Base-by-base conservation (phyloP, 2,329 filamentous ascomycete species). In the Corniculantispora saksenae region DNA sequence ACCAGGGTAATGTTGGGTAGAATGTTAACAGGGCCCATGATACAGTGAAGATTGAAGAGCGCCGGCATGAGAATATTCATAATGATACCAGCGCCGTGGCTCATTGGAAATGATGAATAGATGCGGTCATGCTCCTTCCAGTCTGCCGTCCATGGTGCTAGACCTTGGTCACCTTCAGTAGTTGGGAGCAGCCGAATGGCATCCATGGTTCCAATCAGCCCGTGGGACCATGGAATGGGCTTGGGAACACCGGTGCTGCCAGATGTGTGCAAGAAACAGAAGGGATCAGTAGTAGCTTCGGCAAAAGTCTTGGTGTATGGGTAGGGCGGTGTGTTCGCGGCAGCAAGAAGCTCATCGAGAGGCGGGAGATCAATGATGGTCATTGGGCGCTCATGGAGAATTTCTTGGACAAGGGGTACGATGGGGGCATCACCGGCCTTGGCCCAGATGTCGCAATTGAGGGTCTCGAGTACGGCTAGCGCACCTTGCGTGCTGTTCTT, bases 181-280 rank as follows among this genome's bases (percentile, higher is more conserved):
- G 72, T 70, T 0, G 77, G 75, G 0, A 80, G 69, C 1, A 78
- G 66, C 12, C 74, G 70, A 1, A 79, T 69, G 0, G 76, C 75
- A 67, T 82, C 79, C 70, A 78, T 72, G 0, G 76, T 75, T 0
- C 70, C 72, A 7, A 74, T 70, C 29, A 74, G 57, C 0, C 67
- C 71, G 66, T 82, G 74, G 4, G 75, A 73, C 68, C 73, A 72
- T 1, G 69, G 60, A n/a, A 81, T 76, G 0, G 77, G 78, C 59
- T 81, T 81, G 1, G 78, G 79, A 0, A 78, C 63, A 2, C 80
- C 79, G 2, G 80, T 82, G 1, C 76, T 75, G 2, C 80, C 80
- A 3, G 78, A 81, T 0, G 80, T 81, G 57, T 82, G 80, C 1
- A 80, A 61, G 29, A 77, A 72, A 29, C 76, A 72, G 6, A 80